Evolutionary conservation across 73 alveolate species (phyloP).

Genomic region (Halteria grandinella): DNA sequence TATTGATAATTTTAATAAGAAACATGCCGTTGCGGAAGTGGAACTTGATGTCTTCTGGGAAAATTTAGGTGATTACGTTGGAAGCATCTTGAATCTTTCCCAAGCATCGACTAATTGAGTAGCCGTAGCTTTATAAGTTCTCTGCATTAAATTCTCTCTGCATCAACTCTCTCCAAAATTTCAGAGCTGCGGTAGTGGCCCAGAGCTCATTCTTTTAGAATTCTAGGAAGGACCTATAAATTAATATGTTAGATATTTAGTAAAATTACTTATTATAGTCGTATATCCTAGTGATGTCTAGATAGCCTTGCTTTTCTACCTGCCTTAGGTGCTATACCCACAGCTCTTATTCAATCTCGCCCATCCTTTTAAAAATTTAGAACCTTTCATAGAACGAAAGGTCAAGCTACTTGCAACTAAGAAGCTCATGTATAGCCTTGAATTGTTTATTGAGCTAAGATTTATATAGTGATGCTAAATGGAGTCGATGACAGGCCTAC

Average conservation of each 20-base stretch:
- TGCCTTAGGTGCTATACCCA: not conserved
- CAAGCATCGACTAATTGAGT: not conserved
- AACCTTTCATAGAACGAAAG: conserved; percentile 27
- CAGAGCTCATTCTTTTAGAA: not conserved
- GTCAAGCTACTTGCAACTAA: conserved; percentile 30
- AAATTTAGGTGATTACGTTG: not conserved
- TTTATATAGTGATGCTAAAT: no score
- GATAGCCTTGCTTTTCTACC: conserved; percentile 2
- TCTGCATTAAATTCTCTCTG: not conserved
- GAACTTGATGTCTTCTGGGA: conserved; percentile 31
- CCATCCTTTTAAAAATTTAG: conserved; percentile 14
- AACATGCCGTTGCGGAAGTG: conserved; percentile 27
- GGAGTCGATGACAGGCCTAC: no score
- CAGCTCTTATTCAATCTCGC: conserved; percentile 4
- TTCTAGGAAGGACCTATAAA: not conserved
- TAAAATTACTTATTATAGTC: conserved; percentile 33
- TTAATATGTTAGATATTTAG: no score
- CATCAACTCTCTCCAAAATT: conserved; percentile 44
- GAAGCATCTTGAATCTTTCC: conserved; percentile 5
- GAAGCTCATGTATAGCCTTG: conserved; percentile 32
- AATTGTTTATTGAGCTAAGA: no score
- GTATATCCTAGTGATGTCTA: not conserved
- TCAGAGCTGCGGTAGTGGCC: conserved; percentile 20
- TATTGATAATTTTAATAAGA: conserved; percentile 23
- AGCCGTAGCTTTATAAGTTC: conserved; percentile 5